Evolutionary conservation across 108 stramenopile genomes (phyloP), one percentile per base, ranked within the genome.

Genomic region (Cyclostephanos tholiformis): DNA sequence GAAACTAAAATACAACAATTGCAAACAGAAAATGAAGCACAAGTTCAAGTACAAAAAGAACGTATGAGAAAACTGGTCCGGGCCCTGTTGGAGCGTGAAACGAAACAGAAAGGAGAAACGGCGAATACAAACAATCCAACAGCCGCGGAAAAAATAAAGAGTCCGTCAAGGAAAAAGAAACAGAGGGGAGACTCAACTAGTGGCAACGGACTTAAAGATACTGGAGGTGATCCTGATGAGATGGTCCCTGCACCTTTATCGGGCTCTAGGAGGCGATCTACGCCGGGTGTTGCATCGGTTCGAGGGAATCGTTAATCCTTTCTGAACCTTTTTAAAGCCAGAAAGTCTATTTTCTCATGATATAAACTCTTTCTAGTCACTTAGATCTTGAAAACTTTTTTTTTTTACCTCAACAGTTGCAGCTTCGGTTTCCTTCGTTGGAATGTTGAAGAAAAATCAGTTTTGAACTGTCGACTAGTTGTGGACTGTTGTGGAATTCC

Each of bases 1-100:
- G 63, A 53, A 65, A 20, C 39, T 17, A 80, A 74, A 55, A 26
- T 74, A 32, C 25, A 64, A n/a, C 57, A 74, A 43, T 36, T 79
- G 48, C 60, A 79, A 50, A 48, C 67, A 62, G 63, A 79, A 52
- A 55, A 62, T 36, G 72, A 80, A 12, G 72, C 73, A 58, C 62
- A 73, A n/a, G 52, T 74, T 9, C 44, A 60, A 48, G 16, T 66
- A 6, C 73, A 80, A 30, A 80, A 80, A 50, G 79, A 74, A 20
- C 73, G 60, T 29, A 80, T 80, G 79, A 62, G 79, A 12, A 80
- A 74, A 46, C 65, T 80, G 8, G 79, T 80, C 7, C 60, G 68
- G 22, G 79, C 79, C 0, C 69, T 80, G 36, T 52, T 80, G 44
- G 79, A 74, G 43, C 60, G 79, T n/a, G 79, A 80, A 26, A 56